Evolutionary conservation across 495 filamentous ascomycete genomes (phyloP), one percentile per base, ranked within the genome.

Genomic region (Penicillium atrosanguineum): DNA sequence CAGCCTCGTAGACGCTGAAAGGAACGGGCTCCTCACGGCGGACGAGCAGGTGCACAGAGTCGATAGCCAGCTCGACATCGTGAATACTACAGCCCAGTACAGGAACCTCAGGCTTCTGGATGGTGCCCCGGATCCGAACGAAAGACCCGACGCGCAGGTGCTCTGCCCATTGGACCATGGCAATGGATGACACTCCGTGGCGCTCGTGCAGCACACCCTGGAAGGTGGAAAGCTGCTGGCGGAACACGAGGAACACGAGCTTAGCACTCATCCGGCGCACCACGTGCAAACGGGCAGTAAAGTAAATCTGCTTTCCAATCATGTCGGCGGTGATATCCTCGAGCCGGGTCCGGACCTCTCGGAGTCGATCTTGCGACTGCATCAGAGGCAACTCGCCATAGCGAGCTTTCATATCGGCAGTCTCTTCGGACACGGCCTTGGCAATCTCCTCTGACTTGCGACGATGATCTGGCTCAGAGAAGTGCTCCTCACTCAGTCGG

Each of bases 171-270:
- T 82, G 84, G 58, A 80, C 70, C 80, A 73, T 91, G 73, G 64
- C 84, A 63, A 64, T 74, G 55, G 75, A 80, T 37, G 76, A 75
- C 56, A 78, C 62, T 63, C 82, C 69, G 69, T 80, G 42, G 56
- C 58, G 55, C 48, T 81, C 79, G 31, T 87, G 83, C 56, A 86
- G 68, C 39, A 88, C 79, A 53, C 85, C 91, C 72, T 96, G 91
- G 48, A 95, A 86, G 4, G 89, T 85, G 53, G 74, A 77, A 31
- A 86, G 77, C 65, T 89, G 86, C 75, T 95, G 87, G 44, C 91
- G 84, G 55, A 97, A 85, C 59, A 94, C 87, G 57, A 96, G 74
- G 70, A 96, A 96, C 53, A 84, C 87, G 69, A 97, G 84, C 70
- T 95, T 93, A 57, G 89, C 82, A 56, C 91, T 90, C 78, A 96